Percentiles rank a stretch among this genome's conserved stretches.
phyloP scores from a whole-genome alignment of 2,329 filamentous ascomycete genomes.

The Fusarium domesticum region DNA sequence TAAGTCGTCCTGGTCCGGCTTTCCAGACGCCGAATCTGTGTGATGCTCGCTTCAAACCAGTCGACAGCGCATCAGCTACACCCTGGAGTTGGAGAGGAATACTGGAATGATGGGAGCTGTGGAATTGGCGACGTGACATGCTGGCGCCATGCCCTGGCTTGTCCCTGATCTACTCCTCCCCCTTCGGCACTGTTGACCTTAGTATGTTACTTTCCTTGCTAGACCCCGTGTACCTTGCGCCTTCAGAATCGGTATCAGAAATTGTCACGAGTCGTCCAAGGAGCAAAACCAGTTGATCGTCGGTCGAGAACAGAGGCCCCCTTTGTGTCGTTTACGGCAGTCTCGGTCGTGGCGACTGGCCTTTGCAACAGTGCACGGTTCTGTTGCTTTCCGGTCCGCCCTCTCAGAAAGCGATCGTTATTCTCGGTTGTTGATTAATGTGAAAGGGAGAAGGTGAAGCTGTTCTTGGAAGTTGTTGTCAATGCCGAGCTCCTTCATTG shows the following conservation, averaged over 20 bases:
- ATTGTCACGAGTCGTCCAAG: not conserved
- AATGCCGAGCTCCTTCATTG: not conserved
- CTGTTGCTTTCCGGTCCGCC: too few relatives aligned
- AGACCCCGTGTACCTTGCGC: not conserved
- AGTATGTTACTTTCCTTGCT: too few relatives aligned
- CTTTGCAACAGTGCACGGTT: too few relatives aligned
- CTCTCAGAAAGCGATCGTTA: too few relatives aligned
- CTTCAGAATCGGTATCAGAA: not conserved
- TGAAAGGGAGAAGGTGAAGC: not conserved
- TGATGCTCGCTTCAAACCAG: slow-evolving; percentile 23
- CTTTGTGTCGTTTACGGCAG: too few relatives aligned
- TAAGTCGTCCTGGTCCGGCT: slow-evolving; percentile 39
- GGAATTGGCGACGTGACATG: slow-evolving; percentile 28
- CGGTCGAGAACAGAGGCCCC: too few relatives aligned
- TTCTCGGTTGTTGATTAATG: too few relatives aligned
- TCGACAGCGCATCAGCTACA: slow-evolving; percentile 22
- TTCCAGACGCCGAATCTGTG: slow-evolving; percentile 41
- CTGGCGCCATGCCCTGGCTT: slow-evolving; percentile 30
- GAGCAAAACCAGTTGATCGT: not conserved
- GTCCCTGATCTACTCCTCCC: not conserved
- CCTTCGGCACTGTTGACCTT: not conserved
- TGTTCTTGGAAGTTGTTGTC: not conserved
- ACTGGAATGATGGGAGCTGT: slow-evolving; percentile 16
- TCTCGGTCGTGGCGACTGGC: too few relatives aligned
- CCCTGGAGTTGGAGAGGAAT: slow-evolving; percentile 20